Percentiles rank a stretch among this genome's conserved stretches.
Evolutionary conservation across 164 flowering plant species (phyloP).

Genomic region (Houttuynia cordata): DNA sequence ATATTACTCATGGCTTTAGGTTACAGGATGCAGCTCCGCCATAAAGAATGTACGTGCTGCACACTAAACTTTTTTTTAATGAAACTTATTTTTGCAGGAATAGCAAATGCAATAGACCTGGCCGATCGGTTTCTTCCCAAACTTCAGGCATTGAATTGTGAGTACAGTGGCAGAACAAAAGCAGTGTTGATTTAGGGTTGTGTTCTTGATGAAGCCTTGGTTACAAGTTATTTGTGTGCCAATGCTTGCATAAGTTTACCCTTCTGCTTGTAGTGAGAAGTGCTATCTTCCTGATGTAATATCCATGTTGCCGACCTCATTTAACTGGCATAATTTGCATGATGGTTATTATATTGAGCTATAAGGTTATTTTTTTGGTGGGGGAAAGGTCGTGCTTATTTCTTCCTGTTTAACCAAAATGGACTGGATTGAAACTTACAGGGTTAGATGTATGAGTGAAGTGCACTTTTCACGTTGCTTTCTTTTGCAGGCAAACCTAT

Average conservation of each 20-base stretch:
- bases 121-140: constrained; percentile 95
- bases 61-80: background rate
- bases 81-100: constrained; percentile 36
- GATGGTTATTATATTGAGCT: no score
- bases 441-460: background rate
- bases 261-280: background rate
- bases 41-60: background rate
- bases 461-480: background rate
- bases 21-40: background rate
- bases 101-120: constrained; percentile 92
- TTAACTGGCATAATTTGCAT: background rate
- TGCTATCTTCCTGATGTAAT: background rate
- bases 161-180: constrained; percentile 13
- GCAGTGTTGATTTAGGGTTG: no score
- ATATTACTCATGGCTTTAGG: background rate
- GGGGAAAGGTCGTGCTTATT: no score
- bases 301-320: no score
- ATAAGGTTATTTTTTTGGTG: background rate
- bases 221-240: background rate
- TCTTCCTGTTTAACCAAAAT: no score
- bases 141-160: constrained; percentile 82
- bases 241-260: background rate
- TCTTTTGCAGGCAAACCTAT: constrained; percentile 60
- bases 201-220: background rate
- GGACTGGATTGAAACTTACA: no score